A percentile compares a stretch with the other conserved stretches of the same genome.
phyloP scores from a whole-genome alignment of 2,329 filamentous ascomycete species.

The Hypoxylon sp. region DNA sequence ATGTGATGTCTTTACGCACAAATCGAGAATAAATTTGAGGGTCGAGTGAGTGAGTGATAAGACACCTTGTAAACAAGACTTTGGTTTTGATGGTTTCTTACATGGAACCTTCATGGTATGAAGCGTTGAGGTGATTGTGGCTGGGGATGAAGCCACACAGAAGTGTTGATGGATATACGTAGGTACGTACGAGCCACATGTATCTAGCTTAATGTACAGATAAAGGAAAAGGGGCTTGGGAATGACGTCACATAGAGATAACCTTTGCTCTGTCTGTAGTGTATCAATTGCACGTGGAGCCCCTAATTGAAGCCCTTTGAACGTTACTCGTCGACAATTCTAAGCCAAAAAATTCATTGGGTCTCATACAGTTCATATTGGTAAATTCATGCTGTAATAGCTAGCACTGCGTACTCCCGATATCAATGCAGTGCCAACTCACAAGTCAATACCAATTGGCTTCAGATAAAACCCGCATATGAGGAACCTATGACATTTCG shows the following conservation, averaged over 20 bases:
- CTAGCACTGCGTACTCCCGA: conserved; percentile 17
- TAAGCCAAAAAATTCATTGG: conserved; percentile 5
- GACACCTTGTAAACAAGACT: too few species aligned
- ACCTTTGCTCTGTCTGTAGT: background rate
- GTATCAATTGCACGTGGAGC: conserved; percentile 12
- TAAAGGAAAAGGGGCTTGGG: background rate
- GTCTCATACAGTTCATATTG: conserved; percentile 24
- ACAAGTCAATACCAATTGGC: conserved; percentile 41
- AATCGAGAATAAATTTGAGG: too few species aligned
- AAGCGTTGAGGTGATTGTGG: background rate
- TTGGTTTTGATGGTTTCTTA: too few species aligned
- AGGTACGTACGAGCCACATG: too few species aligned
- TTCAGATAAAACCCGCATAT: conserved; percentile 39
- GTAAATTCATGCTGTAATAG: conserved; percentile 40
- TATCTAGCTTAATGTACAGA: too few species aligned
- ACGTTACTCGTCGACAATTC: background rate
- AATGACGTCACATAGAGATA: conserved; percentile 16
- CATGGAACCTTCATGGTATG: too few species aligned
- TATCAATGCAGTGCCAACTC: conserved; percentile 41
- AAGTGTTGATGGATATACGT: too few species aligned
- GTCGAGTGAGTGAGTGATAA: too few species aligned
- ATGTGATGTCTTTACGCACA: too few species aligned
- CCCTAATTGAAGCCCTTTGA: background rate
- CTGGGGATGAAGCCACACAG: too few species aligned
- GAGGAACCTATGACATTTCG: conserved; percentile 37